phyloP scores from a whole-genome alignment of 352 stramenopile genomes.

The Thalassiosira mediterranea region DNA sequence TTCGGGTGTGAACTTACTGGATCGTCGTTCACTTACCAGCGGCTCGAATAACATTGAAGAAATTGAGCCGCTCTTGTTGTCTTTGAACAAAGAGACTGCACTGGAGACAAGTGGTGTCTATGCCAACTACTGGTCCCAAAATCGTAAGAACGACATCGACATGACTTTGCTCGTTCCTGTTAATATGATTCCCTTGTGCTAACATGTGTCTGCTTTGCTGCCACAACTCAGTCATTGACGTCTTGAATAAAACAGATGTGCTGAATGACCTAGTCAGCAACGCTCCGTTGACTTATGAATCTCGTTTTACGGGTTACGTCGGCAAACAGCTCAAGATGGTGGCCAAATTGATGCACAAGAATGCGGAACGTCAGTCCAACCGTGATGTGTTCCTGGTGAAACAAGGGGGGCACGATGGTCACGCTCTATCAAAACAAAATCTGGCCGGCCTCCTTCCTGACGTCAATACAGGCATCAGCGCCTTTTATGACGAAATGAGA shows the following conservation, averaged over 20 bases:
- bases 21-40: conserved; percentile 10
- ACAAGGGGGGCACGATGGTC: conserved; percentile 20
- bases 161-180: conserved; percentile 1
- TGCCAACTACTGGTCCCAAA: conserved; percentile 49
- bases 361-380: conserved; percentile 31
- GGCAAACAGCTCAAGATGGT: conserved; percentile 30
- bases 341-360: conserved; percentile 31
- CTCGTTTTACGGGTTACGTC: conserved; percentile 18
- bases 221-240: conserved; percentile 18
- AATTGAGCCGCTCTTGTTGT: conserved; percentile 25
- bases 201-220: background rate
- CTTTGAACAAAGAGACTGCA: conserved; percentile 28
- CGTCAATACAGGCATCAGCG: conserved; percentile 41
- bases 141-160: conserved; percentile 22
- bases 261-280: conserved; percentile 13
- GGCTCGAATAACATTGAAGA: background rate
- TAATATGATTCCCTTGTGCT: background rate
- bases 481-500: conserved; percentile 64
- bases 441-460: conserved; percentile 15
- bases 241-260: conserved; percentile 33
- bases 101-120: conserved; percentile 34
- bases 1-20: conserved; percentile 26
- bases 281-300: conserved; percentile 6
- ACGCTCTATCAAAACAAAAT: conserved; percentile 17
- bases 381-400: conserved; percentile 33